Evolutionary conservation across 73 alveolate species (phyloP).

Genomic region (Effrenium voratum): DNA sequence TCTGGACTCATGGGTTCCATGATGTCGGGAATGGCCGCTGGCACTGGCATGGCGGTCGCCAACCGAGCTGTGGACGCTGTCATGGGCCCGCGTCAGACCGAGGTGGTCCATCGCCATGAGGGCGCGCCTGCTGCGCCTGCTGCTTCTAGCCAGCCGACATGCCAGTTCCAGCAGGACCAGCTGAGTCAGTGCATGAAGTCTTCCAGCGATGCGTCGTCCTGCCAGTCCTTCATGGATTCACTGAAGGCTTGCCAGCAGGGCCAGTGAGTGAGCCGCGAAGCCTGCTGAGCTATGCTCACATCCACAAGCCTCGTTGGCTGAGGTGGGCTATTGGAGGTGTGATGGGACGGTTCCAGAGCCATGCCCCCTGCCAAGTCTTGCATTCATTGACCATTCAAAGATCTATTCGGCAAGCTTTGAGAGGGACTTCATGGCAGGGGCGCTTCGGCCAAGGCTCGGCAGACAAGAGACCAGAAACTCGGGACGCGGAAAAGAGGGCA

Average conservation of each 20-base stretch:
- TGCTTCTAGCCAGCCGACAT: conserved; percentile 21
- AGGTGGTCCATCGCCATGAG: conserved; percentile 90
- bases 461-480: too few species aligned
- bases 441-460: too few species aligned
- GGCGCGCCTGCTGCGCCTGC: conserved; percentile 61
- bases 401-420: too few species aligned
- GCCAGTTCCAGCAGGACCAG: conserved; percentile 91
- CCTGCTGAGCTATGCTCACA: too few species aligned
- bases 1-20: conserved; percentile 87
- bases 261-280: conserved; percentile 27
- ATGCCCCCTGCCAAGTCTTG: too few species aligned
- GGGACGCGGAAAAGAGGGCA: too few species aligned
- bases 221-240: conserved; percentile 91
- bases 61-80: conserved; percentile 92
- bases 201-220: conserved; percentile 73
- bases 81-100: conserved; percentile 93
- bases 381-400: too few species aligned
- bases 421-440: too few species aligned
- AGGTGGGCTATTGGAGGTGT: too few species aligned
- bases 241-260: conserved; percentile 94
- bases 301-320: too few species aligned
- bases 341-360: too few species aligned
- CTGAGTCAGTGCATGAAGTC: conserved; percentile 87
- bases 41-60: conserved; percentile 93
- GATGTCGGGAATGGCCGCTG: conserved; percentile 81